Evolutionary conservation across 495 filamentous ascomycete genomes (phyloP).

Genomic region (Sordaria brevicollis): DNA sequence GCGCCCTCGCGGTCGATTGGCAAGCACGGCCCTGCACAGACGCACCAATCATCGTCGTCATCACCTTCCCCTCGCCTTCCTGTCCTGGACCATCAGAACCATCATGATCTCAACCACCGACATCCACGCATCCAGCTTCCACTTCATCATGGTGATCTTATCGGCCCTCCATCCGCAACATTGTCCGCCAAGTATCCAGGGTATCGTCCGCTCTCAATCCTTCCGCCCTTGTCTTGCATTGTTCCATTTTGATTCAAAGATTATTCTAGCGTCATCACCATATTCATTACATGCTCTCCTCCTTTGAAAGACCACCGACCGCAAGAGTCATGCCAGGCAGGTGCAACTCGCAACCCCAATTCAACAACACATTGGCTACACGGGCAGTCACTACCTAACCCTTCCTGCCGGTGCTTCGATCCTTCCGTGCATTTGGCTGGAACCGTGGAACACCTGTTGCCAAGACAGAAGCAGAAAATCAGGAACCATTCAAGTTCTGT

Average conservation of each 20-base stretch:
- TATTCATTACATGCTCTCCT: not conserved
- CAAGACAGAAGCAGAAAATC: not conserved
- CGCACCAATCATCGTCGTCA: constrained; percentile 20
- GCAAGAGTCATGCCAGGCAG: not conserved
- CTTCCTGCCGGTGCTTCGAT: not conserved
- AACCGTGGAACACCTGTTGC: not conserved
- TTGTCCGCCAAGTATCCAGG: too few relatives aligned
- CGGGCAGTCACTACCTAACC: too few relatives aligned
- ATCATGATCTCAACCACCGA: too few relatives aligned
- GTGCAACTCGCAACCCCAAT: not conserved
- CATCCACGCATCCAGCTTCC: not conserved
- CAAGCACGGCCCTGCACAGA: constrained; percentile 13
- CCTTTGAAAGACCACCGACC: not conserved
- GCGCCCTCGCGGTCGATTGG: constrained; percentile 22
- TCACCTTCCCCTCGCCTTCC: constrained; percentile 12
- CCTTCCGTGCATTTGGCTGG: not conserved
- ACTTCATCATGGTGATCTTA: not conserved
- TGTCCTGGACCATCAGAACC: not conserved
- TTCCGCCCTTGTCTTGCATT: not conserved
- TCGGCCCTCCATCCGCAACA: not conserved
- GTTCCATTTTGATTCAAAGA: not conserved
- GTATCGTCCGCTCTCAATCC: not conserved
- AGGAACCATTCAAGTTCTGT: not conserved
- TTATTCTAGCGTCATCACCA: not conserved
- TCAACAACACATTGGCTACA: not conserved